Base-by-base conservation (phyloP, 768 basidiomycete species). In the Mycena galericulata region DNA sequence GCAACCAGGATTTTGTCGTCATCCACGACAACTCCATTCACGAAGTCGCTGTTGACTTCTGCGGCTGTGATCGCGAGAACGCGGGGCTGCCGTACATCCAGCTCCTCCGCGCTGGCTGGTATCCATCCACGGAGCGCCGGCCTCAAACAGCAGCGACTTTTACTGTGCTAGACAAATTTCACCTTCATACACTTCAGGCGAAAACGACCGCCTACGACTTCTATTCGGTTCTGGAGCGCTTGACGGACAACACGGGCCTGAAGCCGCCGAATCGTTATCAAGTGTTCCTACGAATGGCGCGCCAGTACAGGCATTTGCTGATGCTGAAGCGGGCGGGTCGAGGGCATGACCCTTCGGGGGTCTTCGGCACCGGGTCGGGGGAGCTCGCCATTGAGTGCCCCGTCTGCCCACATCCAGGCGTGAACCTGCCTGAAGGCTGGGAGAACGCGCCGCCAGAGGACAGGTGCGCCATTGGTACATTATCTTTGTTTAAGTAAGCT, bases 381-480 rank as follows among this genome's bases (percentile, higher is more conserved):
- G 74, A 77, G 60, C 71, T 74, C 14, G 77, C n/a, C n/a, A n/a
- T n/a, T n/a, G n/a, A n/a, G n/a, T n/a, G n/a, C n/a, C n/a, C n/a
- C n/a, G n/a, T n/a, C 2, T 83, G 82, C 62, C 82, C 80, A 0
- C 74, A 76, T 0, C 77, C 75, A 0, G 76, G 70, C 0, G 67
- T 75, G 1, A 81, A 81, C 62, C 60, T 83, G 3, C 73, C 72
- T 1, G 50, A 51, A 3, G 71, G 69, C 29, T 80, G 78, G 80
- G 32, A 74, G 38, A 47, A 71, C 8, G 66, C 61, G 3, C 55
- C 69, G 1, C 63, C 41, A 4, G 64, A 75, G 20, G 10, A 43
- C 4, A 36, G 49, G 75, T 77, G 59, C n/a, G n/a, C 27, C 72
- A 65, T 11, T 38, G 32, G 6, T 20, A 43, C 12, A n/a, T 45